These are phyloP conservation scores for Rhodotorula glutinis DNA, from an alignment of 1,284 basidiomycete genomes.

Conservation along the genomic window DNA sequence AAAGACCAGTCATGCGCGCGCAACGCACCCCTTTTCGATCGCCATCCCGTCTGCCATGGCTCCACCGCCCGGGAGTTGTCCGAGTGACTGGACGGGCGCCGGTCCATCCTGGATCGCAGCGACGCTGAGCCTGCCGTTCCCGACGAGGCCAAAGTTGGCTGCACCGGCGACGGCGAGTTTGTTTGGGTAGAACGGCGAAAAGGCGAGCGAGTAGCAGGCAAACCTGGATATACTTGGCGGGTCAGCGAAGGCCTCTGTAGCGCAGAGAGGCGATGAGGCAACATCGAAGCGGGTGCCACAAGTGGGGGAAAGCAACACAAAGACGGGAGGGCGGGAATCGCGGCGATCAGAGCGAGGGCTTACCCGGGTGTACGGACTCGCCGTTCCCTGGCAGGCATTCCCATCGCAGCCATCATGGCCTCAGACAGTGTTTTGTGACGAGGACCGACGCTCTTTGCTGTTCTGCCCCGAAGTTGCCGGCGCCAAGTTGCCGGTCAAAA, in stretches of 20 bases:
- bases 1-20: too few species aligned
- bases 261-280: too few species aligned
- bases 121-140: slow-evolving; percentile 82
- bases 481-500: too few species aligned
- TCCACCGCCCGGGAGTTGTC: background rate
- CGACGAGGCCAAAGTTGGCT: slow-evolving; percentile 92
- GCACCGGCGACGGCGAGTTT: slow-evolving; percentile 81
- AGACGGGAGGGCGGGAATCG: too few species aligned
- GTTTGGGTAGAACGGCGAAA: slow-evolving; percentile 85
- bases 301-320: too few species aligned
- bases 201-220: slow-evolving; percentile 81
- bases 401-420: background rate
- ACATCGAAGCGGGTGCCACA: too few species aligned
- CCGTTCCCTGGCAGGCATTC: slow-evolving; percentile 4
- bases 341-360: background rate
- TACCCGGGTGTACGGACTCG: slow-evolving; percentile 19
- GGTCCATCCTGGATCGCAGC: slow-evolving; percentile 9
- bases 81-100: background rate
- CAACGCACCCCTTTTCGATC: slow-evolving; percentile 34
- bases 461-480: background rate
- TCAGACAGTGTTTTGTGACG: too few species aligned
- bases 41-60: background rate
- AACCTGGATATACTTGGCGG: slow-evolving; percentile 52
- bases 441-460: too few species aligned
- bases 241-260: background rate